Evolutionary conservation across 1,284 basidiomycete genomes (phyloP).

Genomic region (Kwoniella shivajii): DNA sequence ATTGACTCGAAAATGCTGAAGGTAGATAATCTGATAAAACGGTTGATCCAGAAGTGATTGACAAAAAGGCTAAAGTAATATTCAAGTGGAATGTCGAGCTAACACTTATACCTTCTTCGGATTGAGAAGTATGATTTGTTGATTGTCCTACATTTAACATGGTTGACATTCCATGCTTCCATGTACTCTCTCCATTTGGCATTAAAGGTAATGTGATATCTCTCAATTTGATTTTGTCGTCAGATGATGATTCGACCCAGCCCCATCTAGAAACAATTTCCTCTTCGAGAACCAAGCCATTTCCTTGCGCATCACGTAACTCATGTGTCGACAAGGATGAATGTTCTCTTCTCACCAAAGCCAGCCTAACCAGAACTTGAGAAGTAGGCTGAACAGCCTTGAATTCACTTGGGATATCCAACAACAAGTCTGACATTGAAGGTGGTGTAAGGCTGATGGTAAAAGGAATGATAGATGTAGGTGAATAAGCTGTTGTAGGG

Average conservation of each 20-base stretch:
- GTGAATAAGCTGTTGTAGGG: slow-evolving; percentile 45
- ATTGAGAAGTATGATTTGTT: background rate
- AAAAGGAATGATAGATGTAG: slow-evolving; percentile 46
- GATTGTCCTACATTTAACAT: slow-evolving; percentile 32
- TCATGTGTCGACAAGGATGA: slow-evolving; percentile 9
- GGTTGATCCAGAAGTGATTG: slow-evolving; percentile 22
- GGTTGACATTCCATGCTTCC: slow-evolving; percentile 35
- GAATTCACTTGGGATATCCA: background rate
- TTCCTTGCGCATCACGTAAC: slow-evolving; percentile 16
- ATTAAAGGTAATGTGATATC: slow-evolving; percentile 28
- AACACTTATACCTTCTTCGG: slow-evolving; percentile 28
- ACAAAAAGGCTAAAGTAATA: slow-evolving; percentile 38
- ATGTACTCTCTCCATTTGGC: slow-evolving; percentile 6
- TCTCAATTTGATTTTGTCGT: slow-evolving; percentile 15
- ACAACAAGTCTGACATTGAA: background rate
- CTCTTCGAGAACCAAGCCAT: slow-evolving; percentile 41
- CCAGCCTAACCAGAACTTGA: slow-evolving; percentile 31
- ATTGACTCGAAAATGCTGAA: background rate
- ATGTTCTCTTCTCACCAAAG: slow-evolving; percentile 31
- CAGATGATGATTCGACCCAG: slow-evolving; percentile 37
- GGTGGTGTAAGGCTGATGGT: slow-evolving; percentile 32
- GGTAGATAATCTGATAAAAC: slow-evolving; percentile 3
- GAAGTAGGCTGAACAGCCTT: slow-evolving; percentile 5
- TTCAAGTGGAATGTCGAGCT: slow-evolving; percentile 52
- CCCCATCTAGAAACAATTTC: slow-evolving; percentile 53